phyloP scores from a whole-genome alignment of 106 monocot genomes.

The Agapanthus africanus region DNA sequence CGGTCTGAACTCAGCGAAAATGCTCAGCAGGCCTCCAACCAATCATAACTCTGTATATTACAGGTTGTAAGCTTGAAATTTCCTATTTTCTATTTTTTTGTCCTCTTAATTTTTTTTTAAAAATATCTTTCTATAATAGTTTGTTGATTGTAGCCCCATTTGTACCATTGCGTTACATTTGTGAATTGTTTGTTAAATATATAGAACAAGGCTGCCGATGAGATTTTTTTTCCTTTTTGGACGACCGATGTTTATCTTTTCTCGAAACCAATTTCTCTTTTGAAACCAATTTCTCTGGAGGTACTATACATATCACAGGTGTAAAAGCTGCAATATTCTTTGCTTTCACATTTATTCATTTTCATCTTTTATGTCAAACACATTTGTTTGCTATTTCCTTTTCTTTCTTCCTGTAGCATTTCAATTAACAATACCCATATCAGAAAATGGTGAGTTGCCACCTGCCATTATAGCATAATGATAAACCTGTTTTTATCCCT shows the following conservation, averaged over 20 bases:
- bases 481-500: too few species aligned
- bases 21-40: constrained; percentile 11
- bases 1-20: constrained; percentile 31
- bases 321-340: neutral
- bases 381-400: too few species aligned
- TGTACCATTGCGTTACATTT: neutral
- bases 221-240: too few species aligned
- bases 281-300: neutral
- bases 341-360: neutral
- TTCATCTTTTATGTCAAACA: too few species aligned
- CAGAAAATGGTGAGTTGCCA: too few species aligned
- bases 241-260: too few species aligned
- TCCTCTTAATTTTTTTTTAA: neutral
- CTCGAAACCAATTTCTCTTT: neutral
- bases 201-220: neutral
- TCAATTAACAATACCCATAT: too few species aligned
- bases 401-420: too few species aligned
- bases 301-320: neutral
- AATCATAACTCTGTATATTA: constrained; percentile 24
- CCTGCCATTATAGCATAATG: too few species aligned
- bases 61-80: neutral
- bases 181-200: constrained; percentile 4
- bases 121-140: neutral
- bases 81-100: neutral
- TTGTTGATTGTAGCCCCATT: neutral